phyloP scores from a whole-genome alignment of 768 basidiomycete genomes.

The Kwoniella botswanensis region DNA sequence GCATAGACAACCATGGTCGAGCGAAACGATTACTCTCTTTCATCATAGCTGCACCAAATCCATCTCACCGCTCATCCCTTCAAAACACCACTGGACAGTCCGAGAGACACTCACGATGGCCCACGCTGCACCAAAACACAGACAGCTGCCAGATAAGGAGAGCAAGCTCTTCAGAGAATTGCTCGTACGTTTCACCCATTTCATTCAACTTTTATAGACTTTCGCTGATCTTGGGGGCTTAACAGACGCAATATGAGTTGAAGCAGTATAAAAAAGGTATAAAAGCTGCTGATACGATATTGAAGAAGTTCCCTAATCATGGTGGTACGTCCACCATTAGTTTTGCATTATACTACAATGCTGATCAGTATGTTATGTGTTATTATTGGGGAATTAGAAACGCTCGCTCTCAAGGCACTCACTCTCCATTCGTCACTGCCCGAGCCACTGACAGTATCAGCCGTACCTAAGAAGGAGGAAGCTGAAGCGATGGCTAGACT shows the following conservation, averaged over 20 bases:
- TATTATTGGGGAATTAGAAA: constrained; percentile 68
- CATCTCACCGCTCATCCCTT: background rate
- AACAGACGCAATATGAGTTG: constrained; percentile 74
- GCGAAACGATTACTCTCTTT: background rate
- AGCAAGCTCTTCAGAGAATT: constrained; percentile 82
- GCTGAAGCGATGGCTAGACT: constrained; percentile 49
- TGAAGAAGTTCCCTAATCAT: constrained; percentile 94
- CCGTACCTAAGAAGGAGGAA: constrained; percentile 79
- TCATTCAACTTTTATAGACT: background rate
- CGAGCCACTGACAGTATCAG: constrained; percentile 57
- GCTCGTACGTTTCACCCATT: constrained; percentile 60
- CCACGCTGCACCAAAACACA: constrained; percentile 53
- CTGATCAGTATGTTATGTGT: constrained; percentile 2
- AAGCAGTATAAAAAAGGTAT: constrained; percentile 85
- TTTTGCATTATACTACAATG: background rate
- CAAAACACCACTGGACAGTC: background rate
- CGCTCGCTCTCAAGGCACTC: constrained; percentile 94
- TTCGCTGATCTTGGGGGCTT: background rate
- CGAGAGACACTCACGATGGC: constrained; percentile 26
- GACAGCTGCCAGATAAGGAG: constrained; percentile 80
- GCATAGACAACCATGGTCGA: background rate
- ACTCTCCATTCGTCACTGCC: constrained; percentile 61
- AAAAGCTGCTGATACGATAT: constrained; percentile 88
- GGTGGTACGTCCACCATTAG: constrained; percentile 67
- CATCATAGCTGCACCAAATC: background rate